Conservation (phyloP, 345 rosid genomes). For the Dimocarpus longan region DNA sequence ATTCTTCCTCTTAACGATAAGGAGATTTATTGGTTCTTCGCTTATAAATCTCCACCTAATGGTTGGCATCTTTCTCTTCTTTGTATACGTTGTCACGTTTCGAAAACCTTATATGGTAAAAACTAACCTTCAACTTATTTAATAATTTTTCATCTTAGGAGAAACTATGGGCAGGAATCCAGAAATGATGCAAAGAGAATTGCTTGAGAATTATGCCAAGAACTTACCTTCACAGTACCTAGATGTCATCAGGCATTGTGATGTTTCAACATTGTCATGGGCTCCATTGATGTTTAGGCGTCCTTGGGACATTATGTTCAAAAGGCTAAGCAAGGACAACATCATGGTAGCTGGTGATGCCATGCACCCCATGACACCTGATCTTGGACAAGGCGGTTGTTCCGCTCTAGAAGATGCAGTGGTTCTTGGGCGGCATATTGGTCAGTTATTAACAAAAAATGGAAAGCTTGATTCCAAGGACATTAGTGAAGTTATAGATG, state of each 20-base stretch:
- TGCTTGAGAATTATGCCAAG: slow-evolving; percentile 20
- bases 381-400: slow-evolving; percentile 52
- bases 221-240: slow-evolving; percentile 30
- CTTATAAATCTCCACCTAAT: slow-evolving; percentile 7
- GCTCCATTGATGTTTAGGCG: slow-evolving; percentile 24
- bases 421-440: slow-evolving; percentile 42
- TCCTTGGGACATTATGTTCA: slow-evolving; percentile 44
- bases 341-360: slow-evolving; percentile 55
- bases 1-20: slow-evolving; percentile 30
- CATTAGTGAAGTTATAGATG: slow-evolving; percentile 16
- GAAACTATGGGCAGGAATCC: slow-evolving; percentile 18
- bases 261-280: slow-evolving; percentile 23
- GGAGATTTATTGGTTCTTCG: slow-evolving; percentile 36
- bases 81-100: too few relatives aligned
- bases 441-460: slow-evolving; percentile 4
- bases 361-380: slow-evolving; percentile 60
- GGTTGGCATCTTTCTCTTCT: slow-evolving; percentile 13
- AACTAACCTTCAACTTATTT: background rate
- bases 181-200: slow-evolving; percentile 27
- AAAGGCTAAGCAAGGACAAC: slow-evolving; percentile 38
- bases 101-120: too few relatives aligned
- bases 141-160: slow-evolving; percentile 15
- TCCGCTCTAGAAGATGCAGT: slow-evolving; percentile 47
- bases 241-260: slow-evolving; percentile 26
- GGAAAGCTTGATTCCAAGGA: slow-evolving; percentile 11